Evolutionary conservation across 2,329 filamentous ascomycete species (phyloP).

Genomic region (Diaporthe aspalathi): DNA sequence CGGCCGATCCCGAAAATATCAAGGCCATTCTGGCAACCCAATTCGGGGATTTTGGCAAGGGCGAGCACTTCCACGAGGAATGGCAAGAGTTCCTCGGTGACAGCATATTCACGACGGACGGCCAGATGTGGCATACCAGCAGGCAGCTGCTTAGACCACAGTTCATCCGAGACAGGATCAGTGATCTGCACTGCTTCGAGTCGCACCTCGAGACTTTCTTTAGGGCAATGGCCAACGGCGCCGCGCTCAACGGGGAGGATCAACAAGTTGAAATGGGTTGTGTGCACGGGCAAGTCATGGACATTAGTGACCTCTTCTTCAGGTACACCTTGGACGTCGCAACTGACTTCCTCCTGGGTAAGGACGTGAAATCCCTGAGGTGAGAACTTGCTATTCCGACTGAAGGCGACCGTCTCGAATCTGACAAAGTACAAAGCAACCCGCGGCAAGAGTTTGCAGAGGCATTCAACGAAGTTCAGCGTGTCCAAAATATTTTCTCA

Average conservation of each 20-base stretch:
- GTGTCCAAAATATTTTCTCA: conserved; percentile 75
- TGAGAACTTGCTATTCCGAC: conserved; percentile 45
- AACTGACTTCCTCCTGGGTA: conserved; percentile 87
- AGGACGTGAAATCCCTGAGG: conserved; percentile 74
- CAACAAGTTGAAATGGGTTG: conserved; percentile 72
- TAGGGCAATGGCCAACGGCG: conserved; percentile 70
- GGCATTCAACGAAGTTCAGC: conserved; percentile 83
- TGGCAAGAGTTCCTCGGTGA: conserved; percentile 82
- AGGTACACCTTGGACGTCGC: conserved; percentile 86
- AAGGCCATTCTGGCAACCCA: conserved; percentile 91
- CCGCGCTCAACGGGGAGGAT: conserved; percentile 67
- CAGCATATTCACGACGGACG: conserved; percentile 84
- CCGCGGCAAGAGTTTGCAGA: conserved; percentile 78
- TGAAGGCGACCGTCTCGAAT: neutral
- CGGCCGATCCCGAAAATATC: conserved; percentile 87
- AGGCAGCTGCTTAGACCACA: conserved; percentile 87
- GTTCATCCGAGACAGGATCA: conserved; percentile 86
- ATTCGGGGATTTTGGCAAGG: conserved; percentile 88
- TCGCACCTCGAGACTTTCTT: conserved; percentile 81
- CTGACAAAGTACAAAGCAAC: conserved; percentile 52
- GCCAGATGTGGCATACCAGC: conserved; percentile 80
- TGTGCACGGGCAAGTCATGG: conserved; percentile 72
- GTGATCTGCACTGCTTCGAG: conserved; percentile 85
- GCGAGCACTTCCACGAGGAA: conserved; percentile 76
- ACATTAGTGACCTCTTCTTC: conserved; percentile 84